Percentiles rank a stretch among this genome's conserved stretches.
Conservation (phyloP, 2,329 filamentous ascomycete species). For the Fusarium tanahbumbuense region DNA sequence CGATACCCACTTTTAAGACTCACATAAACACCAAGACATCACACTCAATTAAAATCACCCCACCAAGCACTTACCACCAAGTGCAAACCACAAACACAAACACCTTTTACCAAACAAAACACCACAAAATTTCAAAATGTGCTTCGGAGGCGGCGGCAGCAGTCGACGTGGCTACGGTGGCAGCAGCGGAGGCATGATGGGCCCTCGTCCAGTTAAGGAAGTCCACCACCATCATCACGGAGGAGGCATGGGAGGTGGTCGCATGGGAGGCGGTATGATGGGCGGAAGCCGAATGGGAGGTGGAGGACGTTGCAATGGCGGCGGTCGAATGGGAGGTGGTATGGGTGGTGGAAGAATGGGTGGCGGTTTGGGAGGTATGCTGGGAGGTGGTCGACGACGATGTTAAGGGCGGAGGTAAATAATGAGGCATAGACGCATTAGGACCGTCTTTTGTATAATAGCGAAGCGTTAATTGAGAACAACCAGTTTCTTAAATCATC, state of each 20-base stretch:
- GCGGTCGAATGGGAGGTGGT: constrained; percentile 17
- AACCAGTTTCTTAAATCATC: not conserved
- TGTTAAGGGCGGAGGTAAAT: not conserved
- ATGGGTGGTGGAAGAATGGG: constrained; percentile 23
- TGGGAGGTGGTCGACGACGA: constrained; percentile 9
- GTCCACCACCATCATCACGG: constrained; percentile 26
- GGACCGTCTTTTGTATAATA: not conserved
- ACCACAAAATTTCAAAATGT: not conserved
- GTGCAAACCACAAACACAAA: not conserved
- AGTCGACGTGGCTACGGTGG: not conserved
- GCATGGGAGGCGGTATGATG: constrained; percentile 1
- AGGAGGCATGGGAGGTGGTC: not conserved
- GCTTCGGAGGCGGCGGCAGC: constrained; percentile 10
- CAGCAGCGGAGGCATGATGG: constrained; percentile 20
- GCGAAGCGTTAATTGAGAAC: not conserved
- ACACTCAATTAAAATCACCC: not conserved
- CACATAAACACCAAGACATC: not conserved
- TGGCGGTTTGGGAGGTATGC: constrained; percentile 7
- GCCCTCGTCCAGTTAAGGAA: constrained; percentile 12
- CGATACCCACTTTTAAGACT: not conserved
- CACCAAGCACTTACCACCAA: not conserved
- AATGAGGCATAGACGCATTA: not conserved
- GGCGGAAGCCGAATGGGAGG: constrained; percentile 1
- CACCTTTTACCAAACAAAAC: not conserved
- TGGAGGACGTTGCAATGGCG: constrained; percentile 9